Base-by-base conservation (phyloP, 345 rosid species). In the Hevea brasiliensis region DNA sequence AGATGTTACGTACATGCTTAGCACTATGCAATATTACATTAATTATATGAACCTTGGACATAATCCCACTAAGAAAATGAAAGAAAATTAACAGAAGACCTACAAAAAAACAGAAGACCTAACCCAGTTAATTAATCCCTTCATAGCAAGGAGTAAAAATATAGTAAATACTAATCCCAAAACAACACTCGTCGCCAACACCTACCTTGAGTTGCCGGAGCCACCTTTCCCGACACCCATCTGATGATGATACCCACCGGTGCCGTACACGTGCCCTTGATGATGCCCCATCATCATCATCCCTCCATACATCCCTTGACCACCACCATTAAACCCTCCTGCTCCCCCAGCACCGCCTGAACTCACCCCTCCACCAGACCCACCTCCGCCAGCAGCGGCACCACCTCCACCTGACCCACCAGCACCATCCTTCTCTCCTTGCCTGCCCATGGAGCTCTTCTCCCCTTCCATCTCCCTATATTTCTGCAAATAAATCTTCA, bases 361-460 rank as follows among this genome's bases (percentile, higher is more conserved):
- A 32, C 37, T 32, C 37, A 32, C 37, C 68, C 69, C 26, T 44
- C 62, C 9, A 62, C 65, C n/a, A 41, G 50, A 21, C 3, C 79
- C 76, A 8, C 83, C 81, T 0, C 72, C 75, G 9, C 82, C 76
- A 56, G 74, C 70, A 7, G 54, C 68, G 6, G 48, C 68, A 3
- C 68, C 75, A 20, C 75, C 75, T 6, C 68, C 75, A 0, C 64
- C 56, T 1, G 74, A 60, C 2, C 84, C 87, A 4, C 85, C 82
- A 7, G 73, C 71, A 17, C 78, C 80, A 0, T 85, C 82, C 17
- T 78, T 84, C 50, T 83, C 85, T 23, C 83, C 87, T 24, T 71
- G 81, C 42, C 84, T 73, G 3, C 89, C 89, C 74, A 74, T 41
- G 8, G 76, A 57, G 44, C 66, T 83, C 77, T 85, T 75, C 64